Percentiles rank a stretch among this genome's conserved stretches.
Conservation (phyloP, 2,329 filamentous ascomycete genomes). For the Zalaria sp. region DNA sequence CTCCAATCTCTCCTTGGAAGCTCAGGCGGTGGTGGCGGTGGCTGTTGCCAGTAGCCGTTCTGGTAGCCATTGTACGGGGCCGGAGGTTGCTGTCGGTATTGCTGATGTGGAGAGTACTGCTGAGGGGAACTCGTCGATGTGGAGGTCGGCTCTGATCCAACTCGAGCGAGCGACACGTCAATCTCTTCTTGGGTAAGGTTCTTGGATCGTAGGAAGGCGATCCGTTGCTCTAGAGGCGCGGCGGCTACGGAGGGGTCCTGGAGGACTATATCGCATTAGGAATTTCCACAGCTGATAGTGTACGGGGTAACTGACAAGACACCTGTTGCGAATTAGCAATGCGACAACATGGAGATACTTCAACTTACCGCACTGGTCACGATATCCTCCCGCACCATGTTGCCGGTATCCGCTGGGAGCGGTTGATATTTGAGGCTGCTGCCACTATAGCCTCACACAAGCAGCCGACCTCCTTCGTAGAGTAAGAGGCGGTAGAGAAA, state of each 20-base stretch:
- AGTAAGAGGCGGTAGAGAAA: too few species aligned
- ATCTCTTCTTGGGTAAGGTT: conserved; percentile 96
- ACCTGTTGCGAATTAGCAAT: conserved; percentile 25
- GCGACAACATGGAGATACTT: background rate
- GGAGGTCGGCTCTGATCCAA: conserved; percentile 43
- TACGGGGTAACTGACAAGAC: conserved; percentile 29
- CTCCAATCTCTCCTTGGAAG: conserved; percentile 82
- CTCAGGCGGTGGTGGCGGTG: conserved; percentile 38
- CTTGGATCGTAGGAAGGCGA: conserved; percentile 89
- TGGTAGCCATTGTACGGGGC: conserved; percentile 31
- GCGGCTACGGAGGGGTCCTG: conserved; percentile 84
- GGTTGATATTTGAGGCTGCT: too few species aligned
- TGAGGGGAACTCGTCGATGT: conserved; percentile 3
- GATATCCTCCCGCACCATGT: conserved; percentile 88
- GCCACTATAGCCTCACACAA: too few species aligned
- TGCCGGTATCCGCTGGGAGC: conserved; percentile 20
- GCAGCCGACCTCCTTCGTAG: too few species aligned
- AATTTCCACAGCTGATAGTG: too few species aligned
- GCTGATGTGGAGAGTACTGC: conserved; percentile 10
- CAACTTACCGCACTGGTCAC: conserved; percentile 57
- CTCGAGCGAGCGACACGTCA: conserved; percentile 65
- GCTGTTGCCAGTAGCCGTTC: conserved; percentile 38
- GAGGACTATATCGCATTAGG: conserved; percentile 50
- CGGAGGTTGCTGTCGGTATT: conserved; percentile 32
- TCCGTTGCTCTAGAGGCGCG: conserved; percentile 81